Percentiles rank a stretch among this genome's conserved stretches.
Evolutionary conservation across 768 basidiomycete genomes (phyloP).

Genomic region (Kwoniella mangroviensis): DNA sequence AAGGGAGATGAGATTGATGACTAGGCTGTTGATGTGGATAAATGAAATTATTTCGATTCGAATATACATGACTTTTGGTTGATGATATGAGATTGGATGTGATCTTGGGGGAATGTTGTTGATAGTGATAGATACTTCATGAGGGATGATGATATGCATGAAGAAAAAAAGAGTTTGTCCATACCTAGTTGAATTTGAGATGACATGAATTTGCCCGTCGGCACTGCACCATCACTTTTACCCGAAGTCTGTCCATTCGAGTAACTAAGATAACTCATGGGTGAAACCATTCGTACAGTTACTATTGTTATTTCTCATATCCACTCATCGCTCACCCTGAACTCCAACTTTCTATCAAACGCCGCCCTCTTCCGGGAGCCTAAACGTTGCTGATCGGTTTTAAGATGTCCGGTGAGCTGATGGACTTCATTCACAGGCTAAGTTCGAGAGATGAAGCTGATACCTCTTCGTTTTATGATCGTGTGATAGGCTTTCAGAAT

Average conservation of each 20-base stretch:
- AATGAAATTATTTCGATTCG: background rate
- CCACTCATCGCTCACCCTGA: background rate
- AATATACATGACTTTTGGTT: background rate
- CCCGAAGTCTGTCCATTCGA: background rate
- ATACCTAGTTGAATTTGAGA: background rate
- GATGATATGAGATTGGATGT: background rate
- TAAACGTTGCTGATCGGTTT: background rate
- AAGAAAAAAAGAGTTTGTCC: background rate
- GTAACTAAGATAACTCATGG: too few relatives aligned
- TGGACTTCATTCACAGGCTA: background rate
- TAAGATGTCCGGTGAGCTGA: slow-evolving; percentile 33
- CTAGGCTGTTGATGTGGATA: background rate
- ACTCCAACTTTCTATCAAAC: too few relatives aligned
- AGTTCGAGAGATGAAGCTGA: background rate
- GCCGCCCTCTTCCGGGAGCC: too few relatives aligned
- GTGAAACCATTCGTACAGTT: background rate
- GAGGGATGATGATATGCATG: slow-evolving; percentile 2
- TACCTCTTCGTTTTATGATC: too few relatives aligned
- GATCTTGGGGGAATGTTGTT: background rate
- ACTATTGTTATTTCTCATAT: background rate
- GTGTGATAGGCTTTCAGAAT: slow-evolving; percentile 50
- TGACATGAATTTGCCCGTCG: background rate
- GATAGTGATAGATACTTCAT: background rate
- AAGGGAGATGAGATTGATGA: background rate
- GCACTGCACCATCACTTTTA: background rate